phyloP scores from a whole-genome alignment of 2,329 filamentous ascomycete genomes.

The Fusarium sp. region DNA sequence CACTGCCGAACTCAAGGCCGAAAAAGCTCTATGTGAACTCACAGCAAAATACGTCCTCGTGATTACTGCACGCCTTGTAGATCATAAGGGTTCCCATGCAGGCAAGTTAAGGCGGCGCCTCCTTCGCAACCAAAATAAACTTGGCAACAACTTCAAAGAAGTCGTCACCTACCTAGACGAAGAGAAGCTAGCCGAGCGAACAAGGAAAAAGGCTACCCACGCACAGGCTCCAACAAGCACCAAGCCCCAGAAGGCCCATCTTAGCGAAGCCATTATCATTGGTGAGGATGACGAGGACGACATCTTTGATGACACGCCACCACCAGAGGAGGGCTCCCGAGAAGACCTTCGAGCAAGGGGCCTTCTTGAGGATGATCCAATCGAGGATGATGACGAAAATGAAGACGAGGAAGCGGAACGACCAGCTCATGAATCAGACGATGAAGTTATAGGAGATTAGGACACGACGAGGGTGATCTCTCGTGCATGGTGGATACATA shows the following conservation, averaged over 20 bases:
- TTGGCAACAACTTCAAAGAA: slow-evolving; percentile 89
- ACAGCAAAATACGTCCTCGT: slow-evolving; percentile 87
- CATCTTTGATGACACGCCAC: slow-evolving; percentile 61
- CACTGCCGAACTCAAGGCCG: slow-evolving; percentile 78
- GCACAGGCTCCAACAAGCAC: slow-evolving; percentile 35
- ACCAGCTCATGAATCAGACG: slow-evolving; percentile 56
- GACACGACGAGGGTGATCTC: slow-evolving; percentile 10
- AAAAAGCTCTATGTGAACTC: slow-evolving; percentile 87
- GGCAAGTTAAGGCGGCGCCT: slow-evolving; percentile 78
- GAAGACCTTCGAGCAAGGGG: slow-evolving; percentile 69
- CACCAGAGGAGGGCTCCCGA: slow-evolving; percentile 69
- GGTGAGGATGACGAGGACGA: slow-evolving; percentile 56
- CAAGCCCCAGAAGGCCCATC: slow-evolving; percentile 52
- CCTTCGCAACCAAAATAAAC: slow-evolving; percentile 80
- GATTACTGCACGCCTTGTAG: slow-evolving; percentile 80
- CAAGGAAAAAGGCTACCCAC: slow-evolving; percentile 55
- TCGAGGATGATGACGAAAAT: slow-evolving; percentile 54
- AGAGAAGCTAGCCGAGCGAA: slow-evolving; percentile 64
- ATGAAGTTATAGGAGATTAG: slow-evolving; percentile 62
- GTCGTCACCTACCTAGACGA: slow-evolving; percentile 85
- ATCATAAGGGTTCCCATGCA: slow-evolving; percentile 69
- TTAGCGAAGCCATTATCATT: slow-evolving; percentile 61
- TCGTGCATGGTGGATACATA: slow-evolving; percentile 27
- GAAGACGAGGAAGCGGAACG: slow-evolving; percentile 48
- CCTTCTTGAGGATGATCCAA: slow-evolving; percentile 65